These are phyloP conservation scores for Aspergillus ruber DNA, from an alignment of 2,329 filamentous ascomycete species.

Conservation along the genomic window DNA sequence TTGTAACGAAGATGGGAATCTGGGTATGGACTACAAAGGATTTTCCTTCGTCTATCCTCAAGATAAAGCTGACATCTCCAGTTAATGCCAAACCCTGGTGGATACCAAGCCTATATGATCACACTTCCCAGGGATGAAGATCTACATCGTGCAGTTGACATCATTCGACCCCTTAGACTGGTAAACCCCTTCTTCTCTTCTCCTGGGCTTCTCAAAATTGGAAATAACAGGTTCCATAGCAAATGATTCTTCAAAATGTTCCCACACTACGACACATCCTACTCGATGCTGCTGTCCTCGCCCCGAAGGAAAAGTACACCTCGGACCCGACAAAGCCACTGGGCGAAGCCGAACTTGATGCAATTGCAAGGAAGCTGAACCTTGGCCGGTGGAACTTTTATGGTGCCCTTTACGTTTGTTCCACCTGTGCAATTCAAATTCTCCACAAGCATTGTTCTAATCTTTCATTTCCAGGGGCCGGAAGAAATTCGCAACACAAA, in stretches of 20 bases:
- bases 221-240: not conserved
- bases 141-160: conserved; percentile 33
- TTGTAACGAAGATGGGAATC: conserved; percentile 52
- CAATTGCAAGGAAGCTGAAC: conserved; percentile 35
- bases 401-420: conserved; percentile 25
- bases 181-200: not conserved
- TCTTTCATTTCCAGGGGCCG: conserved; percentile 29
- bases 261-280: conserved; percentile 42
- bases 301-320: conserved; percentile 28
- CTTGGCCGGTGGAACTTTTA: conserved; percentile 49
- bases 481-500: conserved; percentile 25
- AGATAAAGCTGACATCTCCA: not conserved
- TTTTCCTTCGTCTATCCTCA: too few relatives aligned
- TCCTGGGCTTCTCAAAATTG: not conserved
- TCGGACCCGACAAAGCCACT: conserved; percentile 23
- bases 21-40: conserved; percentile 14
- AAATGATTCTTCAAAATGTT: conserved; percentile 44
- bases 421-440: too few relatives aligned
- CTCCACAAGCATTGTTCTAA: too few relatives aligned
- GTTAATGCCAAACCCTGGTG: conserved; percentile 49
- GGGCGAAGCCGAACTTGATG: conserved; percentile 35
- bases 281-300: conserved; percentile 41
- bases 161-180: conserved; percentile 30
- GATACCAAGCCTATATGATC: conserved; percentile 40
- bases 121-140: conserved; percentile 47